Evolutionary conservation across 768 basidiomycete genomes (phyloP).

Genomic region (Psilocybe tampanensis): DNA sequence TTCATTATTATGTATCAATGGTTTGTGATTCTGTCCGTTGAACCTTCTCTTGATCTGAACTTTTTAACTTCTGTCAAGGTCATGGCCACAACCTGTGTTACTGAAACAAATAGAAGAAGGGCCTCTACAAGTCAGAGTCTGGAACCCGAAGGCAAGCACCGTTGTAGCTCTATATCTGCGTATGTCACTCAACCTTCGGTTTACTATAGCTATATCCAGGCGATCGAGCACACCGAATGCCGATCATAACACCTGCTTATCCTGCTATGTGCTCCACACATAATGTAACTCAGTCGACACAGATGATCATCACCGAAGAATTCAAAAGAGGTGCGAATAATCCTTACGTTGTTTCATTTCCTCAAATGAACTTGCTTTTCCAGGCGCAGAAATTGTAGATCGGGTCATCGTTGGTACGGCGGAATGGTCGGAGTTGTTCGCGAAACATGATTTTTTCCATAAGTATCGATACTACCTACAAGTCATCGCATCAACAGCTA

Average conservation of each 20-base stretch:
- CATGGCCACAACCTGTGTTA: constrained; percentile 98
- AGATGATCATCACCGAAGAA: constrained; percentile 94
- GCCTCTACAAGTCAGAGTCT: constrained; percentile 89
- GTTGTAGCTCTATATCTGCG: background rate
- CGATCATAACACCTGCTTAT: constrained; percentile 98
- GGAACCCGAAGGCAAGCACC: constrained; percentile 87
- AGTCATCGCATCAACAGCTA: constrained; percentile 89
- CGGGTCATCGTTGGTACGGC: constrained; percentile 84
- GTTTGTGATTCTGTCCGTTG: constrained; percentile 43
- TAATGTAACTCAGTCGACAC: constrained; percentile 94
- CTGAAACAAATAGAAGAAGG: constrained; percentile 97
- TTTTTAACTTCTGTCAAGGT: constrained; percentile 50
- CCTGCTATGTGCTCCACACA: constrained; percentile 99
- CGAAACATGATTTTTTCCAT: constrained; percentile 95
- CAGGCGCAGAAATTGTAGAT: constrained; percentile 93
- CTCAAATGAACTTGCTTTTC: constrained; percentile 3
- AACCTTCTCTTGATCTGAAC: constrained; percentile 6
- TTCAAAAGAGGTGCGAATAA: constrained; percentile 77
- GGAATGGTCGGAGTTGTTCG: constrained; percentile 92
- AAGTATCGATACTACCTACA: constrained; percentile 96
- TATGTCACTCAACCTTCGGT: background rate
- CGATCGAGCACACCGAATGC: constrained; percentile 96
- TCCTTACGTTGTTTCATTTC: background rate
- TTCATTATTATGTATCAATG: constrained; percentile 99
- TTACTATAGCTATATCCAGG: constrained; percentile 78